phyloP scores from a whole-genome alignment of 2,329 filamentous ascomycete species.

The Cladosporium austrohemisphaericum region DNA sequence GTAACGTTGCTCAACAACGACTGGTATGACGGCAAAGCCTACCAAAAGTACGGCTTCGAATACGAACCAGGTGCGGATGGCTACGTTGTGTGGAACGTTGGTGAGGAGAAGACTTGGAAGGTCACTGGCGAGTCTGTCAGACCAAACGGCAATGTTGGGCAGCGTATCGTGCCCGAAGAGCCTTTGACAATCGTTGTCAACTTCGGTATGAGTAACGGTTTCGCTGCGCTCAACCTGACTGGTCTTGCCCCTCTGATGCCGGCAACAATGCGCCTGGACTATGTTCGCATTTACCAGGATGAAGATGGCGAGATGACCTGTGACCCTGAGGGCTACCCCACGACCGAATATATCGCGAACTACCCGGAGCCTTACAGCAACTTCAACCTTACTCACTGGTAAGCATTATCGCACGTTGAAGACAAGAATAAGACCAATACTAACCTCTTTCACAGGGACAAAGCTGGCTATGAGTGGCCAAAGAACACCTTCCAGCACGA shows the following conservation, averaged over 20 bases:
- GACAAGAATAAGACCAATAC: not conserved
- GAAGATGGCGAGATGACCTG: slow-evolving; percentile 49
- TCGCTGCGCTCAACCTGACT: slow-evolving; percentile 58
- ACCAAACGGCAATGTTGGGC: slow-evolving; percentile 51
- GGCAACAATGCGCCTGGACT: slow-evolving; percentile 56
- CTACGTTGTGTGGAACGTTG: slow-evolving; percentile 52
- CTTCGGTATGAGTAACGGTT: slow-evolving; percentile 56
- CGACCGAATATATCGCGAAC: slow-evolving; percentile 48
- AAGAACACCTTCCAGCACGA: slow-evolving; percentile 43
- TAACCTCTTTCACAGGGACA: slow-evolving; percentile 8
- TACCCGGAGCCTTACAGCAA: slow-evolving; percentile 49
- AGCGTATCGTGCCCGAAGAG: slow-evolving; percentile 49
- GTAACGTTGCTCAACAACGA: slow-evolving; percentile 53
- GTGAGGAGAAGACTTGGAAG: slow-evolving; percentile 48
- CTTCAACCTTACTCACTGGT: slow-evolving; percentile 49
- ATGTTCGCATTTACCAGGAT: slow-evolving; percentile 54
- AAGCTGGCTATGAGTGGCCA: slow-evolving; percentile 39
- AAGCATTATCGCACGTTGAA: not conserved
- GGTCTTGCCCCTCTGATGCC: slow-evolving; percentile 56
- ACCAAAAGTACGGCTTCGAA: slow-evolving; percentile 56
- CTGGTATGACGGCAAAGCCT: slow-evolving; percentile 53
- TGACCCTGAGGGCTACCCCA: slow-evolving; percentile 53
- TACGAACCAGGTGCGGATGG: slow-evolving; percentile 48
- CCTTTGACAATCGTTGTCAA: slow-evolving; percentile 55
- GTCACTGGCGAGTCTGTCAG: slow-evolving; percentile 52